Base-by-base conservation (phyloP, 345 rosid genomes). In the Eutrema yunnanense region DNA sequence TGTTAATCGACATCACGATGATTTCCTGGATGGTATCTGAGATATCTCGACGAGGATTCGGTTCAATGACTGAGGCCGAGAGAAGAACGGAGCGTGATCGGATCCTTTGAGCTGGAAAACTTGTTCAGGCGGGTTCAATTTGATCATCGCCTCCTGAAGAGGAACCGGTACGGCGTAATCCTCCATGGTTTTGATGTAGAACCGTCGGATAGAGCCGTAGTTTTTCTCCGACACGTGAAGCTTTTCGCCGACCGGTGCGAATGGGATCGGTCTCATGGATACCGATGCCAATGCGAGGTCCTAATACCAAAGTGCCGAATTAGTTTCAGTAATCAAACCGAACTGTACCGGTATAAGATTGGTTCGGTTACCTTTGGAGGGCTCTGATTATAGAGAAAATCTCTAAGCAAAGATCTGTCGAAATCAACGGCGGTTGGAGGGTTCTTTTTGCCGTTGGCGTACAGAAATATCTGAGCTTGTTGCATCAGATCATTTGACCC, bases 371-470 rank as follows among this genome's bases (percentile, higher is more conserved):
- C 99, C 97, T 95, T 95, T 52, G 90, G 79, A 62, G 94, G 92
- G 73, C 94, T 85, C 71, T 88, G 89, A 78, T 92, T 88, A 80
- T 88, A 92, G 57, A 95, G 73, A 62, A 92, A 77, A 14, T 92
- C 98, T 55, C 78, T 81, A 67, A 85, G 78, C 72, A 95, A 65
- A 42, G 97, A 85, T 82, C 85, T 87, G 80, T 92, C 90, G 38
- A 87, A 82, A 64, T 92, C 97, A 70, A 90, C 88, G 58, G 99
- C 96, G 14, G 99, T 92, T 55, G 99, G 94, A 72, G 96, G 86
- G 38, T 73, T 80, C 75, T 78, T 83, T 41, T 84, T 92, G 71
- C 99, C 99, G 62, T 92, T 90, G 47, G 96, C 91, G 74, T 92
- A 92, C 62, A 88, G 46, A 80, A 95, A 95, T 36, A 83, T 62